phyloP scores from a whole-genome alignment of 176 grass and related monocot genomes.

The Urochloa ruziziensis region DNA sequence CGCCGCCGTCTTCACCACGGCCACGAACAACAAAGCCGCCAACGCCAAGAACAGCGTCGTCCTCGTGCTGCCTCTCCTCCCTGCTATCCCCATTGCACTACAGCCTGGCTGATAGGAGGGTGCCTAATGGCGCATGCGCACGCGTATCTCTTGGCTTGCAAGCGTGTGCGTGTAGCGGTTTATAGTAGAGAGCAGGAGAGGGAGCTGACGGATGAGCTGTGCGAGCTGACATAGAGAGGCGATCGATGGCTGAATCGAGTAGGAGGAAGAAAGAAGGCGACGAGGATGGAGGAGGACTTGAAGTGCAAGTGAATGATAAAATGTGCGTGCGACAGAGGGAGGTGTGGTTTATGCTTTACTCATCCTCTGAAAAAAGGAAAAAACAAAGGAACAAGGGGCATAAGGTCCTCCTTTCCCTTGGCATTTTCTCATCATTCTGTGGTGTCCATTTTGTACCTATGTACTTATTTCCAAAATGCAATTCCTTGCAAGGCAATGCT shows the following conservation, averaged over 20 bases:
- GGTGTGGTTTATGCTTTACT: constrained; percentile 72
- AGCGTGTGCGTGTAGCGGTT: constrained; percentile 35
- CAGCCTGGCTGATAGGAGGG: too few relatives aligned
- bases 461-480: background rate
- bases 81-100: constrained; percentile 39
- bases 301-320: constrained; percentile 64
- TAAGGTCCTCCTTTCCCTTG: background rate
- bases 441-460: background rate
- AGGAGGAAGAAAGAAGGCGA: background rate
- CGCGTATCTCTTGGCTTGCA: constrained; percentile 39
- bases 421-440: constrained; percentile 19
- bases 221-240: background rate
- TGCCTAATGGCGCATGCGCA: constrained; percentile 8
- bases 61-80: background rate
- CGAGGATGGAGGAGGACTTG: constrained; percentile 30
- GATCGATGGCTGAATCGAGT: background rate
- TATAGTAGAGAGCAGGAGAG: background rate
- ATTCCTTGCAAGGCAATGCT: constrained; percentile 23
- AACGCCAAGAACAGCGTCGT: constrained; percentile 5
- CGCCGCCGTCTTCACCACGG: background rate
- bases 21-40: background rate
- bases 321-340: constrained; percentile 28
- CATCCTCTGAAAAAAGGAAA: constrained; percentile 36
- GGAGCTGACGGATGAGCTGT: background rate
- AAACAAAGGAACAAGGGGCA: too few relatives aligned